phyloP scores from a whole-genome alignment of 192 early-diverging fungal genomes.

The Linnemannia exigua region DNA sequence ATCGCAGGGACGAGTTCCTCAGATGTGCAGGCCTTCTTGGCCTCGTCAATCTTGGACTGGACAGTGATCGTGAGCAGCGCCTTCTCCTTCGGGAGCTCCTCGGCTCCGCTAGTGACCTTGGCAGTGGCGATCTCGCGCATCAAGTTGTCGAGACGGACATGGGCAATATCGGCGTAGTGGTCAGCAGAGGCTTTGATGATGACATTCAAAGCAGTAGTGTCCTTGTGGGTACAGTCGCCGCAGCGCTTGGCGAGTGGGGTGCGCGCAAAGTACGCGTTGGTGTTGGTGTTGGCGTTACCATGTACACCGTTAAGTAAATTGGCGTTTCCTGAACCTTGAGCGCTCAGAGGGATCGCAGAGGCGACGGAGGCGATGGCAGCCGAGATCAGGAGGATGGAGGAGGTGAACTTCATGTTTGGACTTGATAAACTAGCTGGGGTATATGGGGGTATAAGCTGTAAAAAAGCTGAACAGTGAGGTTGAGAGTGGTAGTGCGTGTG shows the following conservation, averaged over 20 bases:
- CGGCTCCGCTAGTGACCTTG: conserved; percentile 28
- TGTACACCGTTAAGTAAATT: neutral
- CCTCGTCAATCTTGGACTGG: conserved; percentile 34
- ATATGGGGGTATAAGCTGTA: neutral
- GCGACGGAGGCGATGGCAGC: conserved; percentile 27
- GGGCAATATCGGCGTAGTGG: conserved; percentile 18
- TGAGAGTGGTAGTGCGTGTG: neutral
- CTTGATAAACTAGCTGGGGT: neutral
- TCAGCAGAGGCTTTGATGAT: conserved; percentile 22
- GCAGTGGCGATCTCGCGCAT: conserved; percentile 8
- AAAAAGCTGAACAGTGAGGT: neutral
- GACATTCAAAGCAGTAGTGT: conserved; percentile 9
- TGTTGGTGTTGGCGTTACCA: neutral
- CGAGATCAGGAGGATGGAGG: conserved; percentile 37
- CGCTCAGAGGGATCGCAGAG: neutral
- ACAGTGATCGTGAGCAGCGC: conserved; percentile 7
- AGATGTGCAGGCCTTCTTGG: conserved; percentile 28
- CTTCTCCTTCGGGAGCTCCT: conserved; percentile 33
- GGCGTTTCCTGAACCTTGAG: neutral
- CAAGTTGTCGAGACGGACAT: conserved; percentile 15
- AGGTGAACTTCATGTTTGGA: conserved; percentile 35
- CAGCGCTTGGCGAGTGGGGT: conserved; percentile 13
- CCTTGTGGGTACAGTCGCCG: conserved; percentile 17
- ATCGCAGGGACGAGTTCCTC: conserved; percentile 26
- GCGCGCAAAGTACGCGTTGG: neutral